Conservation (phyloP, 2,329 filamentous ascomycete genomes). For the Exophiala sp. region DNA sequence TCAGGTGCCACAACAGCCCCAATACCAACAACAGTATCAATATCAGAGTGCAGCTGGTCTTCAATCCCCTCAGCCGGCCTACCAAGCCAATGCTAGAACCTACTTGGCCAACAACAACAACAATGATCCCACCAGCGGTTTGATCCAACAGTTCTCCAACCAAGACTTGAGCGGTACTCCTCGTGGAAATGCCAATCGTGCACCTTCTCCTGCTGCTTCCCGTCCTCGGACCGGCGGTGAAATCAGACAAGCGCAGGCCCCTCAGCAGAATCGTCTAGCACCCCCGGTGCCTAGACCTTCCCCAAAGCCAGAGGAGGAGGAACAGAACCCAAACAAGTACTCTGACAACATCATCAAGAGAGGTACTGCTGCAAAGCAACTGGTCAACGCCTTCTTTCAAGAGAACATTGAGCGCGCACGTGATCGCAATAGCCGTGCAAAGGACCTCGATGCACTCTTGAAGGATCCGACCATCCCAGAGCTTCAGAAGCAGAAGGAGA, state of each 20-base stretch:
- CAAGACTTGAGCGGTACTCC: constrained; percentile 78
- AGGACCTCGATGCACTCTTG: constrained; percentile 82
- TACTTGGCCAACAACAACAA: constrained; percentile 47
- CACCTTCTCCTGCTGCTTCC: constrained; percentile 56
- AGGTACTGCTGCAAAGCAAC: constrained; percentile 58
- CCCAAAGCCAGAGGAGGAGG: constrained; percentile 59
- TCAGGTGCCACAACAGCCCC: constrained; percentile 45
- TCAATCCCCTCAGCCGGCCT: constrained; percentile 51
- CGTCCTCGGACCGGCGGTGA: constrained; percentile 80
- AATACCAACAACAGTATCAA: constrained; percentile 52
- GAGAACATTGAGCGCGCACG: constrained; percentile 94
- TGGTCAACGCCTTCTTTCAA: constrained; percentile 82
- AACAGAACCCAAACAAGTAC: constrained; percentile 78
- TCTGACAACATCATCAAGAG: constrained; percentile 77
- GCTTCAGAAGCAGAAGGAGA: constrained; percentile 74
- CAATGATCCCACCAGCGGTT: constrained; percentile 81
- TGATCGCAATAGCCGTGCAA: constrained; percentile 91
- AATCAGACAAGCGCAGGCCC: constrained; percentile 49
- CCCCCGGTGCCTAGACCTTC: constrained; percentile 60
- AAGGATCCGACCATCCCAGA: constrained; percentile 69
- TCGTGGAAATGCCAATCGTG: constrained; percentile 62
- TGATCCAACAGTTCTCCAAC: constrained; percentile 94
- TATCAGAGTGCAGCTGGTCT: constrained; percentile 48
- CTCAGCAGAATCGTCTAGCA: constrained; percentile 59
- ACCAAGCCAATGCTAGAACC: constrained; percentile 39